Evolutionary conservation across 192 early-diverging fungal genomes (phyloP).

Genomic region (Backusella westeae): DNA sequence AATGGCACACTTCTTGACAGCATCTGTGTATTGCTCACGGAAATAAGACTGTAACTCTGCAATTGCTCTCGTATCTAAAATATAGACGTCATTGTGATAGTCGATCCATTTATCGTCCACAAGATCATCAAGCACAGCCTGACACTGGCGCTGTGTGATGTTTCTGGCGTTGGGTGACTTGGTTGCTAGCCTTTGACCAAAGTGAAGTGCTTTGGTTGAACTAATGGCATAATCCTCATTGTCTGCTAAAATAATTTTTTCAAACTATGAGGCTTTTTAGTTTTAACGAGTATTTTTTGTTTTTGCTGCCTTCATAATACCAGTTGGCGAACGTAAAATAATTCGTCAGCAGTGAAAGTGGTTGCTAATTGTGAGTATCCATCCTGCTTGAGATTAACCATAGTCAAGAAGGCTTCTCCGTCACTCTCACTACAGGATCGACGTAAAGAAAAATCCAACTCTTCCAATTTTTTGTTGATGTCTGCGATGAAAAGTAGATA

Average conservation of each 20-base stretch:
- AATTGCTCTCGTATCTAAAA: conserved; percentile 53
- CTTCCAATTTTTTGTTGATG: conserved; percentile 43
- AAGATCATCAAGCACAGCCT: conserved; percentile 48
- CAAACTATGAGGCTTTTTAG: conserved; percentile 16
- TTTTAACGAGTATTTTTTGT: no score
- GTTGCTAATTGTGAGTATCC: conserved; percentile 61
- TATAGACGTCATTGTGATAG: conserved; percentile 43
- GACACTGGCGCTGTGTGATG: conserved; percentile 48
- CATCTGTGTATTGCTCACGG: conserved; percentile 58
- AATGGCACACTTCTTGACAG: conserved; percentile 59
- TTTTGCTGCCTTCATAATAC: conserved; percentile 21
- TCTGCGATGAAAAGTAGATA: conserved; percentile 39
- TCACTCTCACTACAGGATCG: conserved; percentile 39
- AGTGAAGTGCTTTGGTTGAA: conserved; percentile 48
- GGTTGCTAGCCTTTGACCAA: conserved; percentile 36
- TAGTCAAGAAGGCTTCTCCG: conserved; percentile 27
- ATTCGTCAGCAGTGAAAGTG: conserved; percentile 44
- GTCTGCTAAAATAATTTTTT: conserved; percentile 58
- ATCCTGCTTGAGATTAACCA: conserved; percentile 65
- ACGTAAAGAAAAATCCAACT: conserved; percentile 46
- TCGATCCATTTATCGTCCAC: conserved; percentile 54
- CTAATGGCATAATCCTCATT: conserved; percentile 56
- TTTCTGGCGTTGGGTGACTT: neutral
- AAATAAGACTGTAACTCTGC: conserved; percentile 65
- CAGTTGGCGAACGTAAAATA: conserved; percentile 60